Evolutionary conservation across 805 yeast species (phyloP).

Genomic region (Ogataea neopini): DNA sequence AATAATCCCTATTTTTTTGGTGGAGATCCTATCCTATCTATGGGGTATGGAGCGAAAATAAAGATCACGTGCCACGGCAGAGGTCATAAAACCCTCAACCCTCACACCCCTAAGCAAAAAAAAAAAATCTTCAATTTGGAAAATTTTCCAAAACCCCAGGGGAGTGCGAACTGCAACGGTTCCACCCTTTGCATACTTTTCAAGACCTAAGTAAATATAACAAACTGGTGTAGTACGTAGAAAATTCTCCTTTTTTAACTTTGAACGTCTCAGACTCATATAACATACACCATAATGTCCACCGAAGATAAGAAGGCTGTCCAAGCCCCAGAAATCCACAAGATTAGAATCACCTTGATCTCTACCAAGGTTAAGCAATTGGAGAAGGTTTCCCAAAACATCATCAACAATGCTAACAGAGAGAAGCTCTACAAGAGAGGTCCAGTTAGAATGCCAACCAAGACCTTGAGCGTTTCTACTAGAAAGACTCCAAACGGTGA

Average conservation of each 20-base stretch:
- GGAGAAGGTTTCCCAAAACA: constrained; percentile 93
- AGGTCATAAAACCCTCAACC: constrained; percentile 13
- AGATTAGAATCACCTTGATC: constrained; percentile 98
- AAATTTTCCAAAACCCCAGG: constrained; percentile 13
- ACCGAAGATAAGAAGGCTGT: constrained; percentile 85
- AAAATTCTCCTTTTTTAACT: constrained; percentile 20
- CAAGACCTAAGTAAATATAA: constrained; percentile 1
- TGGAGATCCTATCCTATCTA: too few species aligned
- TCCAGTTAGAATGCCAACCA: constrained; percentile 99
- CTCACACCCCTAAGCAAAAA: constrained; percentile 8
- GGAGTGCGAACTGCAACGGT: constrained; percentile 1
- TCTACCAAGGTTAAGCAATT: constrained; percentile 98
- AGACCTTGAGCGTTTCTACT: constrained; percentile 96
- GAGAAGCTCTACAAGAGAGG: constrained; percentile 91
- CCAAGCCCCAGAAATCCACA: constrained; percentile 82
- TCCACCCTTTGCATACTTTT: constrained; percentile 1
- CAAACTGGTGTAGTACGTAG: not conserved
- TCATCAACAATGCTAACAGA: constrained; percentile 83
- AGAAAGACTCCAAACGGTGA: constrained; percentile 99
- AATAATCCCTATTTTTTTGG: too few species aligned
- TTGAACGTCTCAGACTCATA: constrained; percentile 39
- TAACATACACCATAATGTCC: constrained; percentile 48
- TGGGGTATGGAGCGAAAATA: too few species aligned
- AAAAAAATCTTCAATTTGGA: constrained; percentile 1
- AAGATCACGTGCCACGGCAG: constrained; percentile 15